These are phyloP conservation scores for Sugiyamaella valdiviana DNA, from an alignment of 805 yeast genomes.

Conservation along the genomic window DNA sequence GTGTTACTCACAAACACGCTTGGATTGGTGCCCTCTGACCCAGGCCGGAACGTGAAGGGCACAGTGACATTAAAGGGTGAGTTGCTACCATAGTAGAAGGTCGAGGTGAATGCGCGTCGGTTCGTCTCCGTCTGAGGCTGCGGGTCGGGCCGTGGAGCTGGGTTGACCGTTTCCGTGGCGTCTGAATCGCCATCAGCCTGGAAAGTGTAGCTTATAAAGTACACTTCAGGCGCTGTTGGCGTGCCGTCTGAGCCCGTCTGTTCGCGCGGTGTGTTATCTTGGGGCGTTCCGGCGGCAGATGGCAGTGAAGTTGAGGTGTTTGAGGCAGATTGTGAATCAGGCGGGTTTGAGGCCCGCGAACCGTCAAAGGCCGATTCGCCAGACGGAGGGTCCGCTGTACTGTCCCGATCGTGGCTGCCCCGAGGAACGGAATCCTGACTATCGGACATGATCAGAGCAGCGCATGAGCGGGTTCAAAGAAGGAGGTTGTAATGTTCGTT, in stretches of 20 bases:
- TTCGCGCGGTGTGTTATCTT: no score
- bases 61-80: neutral
- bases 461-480: no score
- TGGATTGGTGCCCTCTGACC: neutral
- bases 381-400: no score
- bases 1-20: neutral
- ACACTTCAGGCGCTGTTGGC: neutral
- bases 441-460: no score
- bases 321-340: no score
- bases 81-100: conserved; percentile 1
- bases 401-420: neutral
- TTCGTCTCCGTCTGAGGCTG: neutral
- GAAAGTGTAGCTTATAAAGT: neutral
- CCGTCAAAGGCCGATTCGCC: no score
- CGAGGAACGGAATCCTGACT: neutral
- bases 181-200: no score
- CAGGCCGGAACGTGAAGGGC: neutral
- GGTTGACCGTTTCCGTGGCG: no score
- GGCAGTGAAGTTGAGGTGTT: no score
- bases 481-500: no score
- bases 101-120: neutral
- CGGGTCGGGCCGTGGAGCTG: neutral
- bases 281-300: neutral
- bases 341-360: no score
- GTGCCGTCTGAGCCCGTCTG: no score